Evolutionary conservation across 148 eudicot genomes (phyloP).

Genomic region (Pouteria glomerata): DNA sequence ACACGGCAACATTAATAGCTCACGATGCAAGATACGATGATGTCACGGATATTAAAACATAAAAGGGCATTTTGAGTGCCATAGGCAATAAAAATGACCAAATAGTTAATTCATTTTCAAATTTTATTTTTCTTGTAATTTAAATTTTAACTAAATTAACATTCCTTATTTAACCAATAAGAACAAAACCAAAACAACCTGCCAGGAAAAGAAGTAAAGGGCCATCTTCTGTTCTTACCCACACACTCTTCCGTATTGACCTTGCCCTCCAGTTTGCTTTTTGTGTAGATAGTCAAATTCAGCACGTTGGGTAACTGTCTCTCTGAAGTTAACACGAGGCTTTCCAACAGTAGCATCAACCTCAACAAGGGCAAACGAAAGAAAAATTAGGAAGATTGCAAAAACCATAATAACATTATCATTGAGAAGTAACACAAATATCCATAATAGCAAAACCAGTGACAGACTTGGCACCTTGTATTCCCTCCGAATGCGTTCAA

Average conservation of each 20-base stretch:
- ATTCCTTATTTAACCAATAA: background rate
- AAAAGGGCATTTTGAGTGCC: background rate
- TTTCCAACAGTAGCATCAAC: slow-evolving; percentile 91
- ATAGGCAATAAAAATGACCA: background rate
- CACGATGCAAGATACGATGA: no score
- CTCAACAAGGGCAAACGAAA: slow-evolving; percentile 29
- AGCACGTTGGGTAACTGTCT: slow-evolving; percentile 91
- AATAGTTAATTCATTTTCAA: background rate
- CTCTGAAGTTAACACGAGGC: slow-evolving; percentile 98
- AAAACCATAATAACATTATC: background rate
- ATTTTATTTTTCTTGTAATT: background rate
- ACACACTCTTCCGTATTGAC: slow-evolving; percentile 90
- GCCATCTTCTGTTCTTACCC: slow-evolving; percentile 47
- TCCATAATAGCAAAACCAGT: background rate
- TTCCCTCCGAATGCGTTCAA: slow-evolving; percentile 93
- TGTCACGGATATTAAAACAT: no score
- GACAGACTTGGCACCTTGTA: slow-evolving; percentile 56
- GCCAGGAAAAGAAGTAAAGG: background rate
- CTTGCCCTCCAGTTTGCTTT: slow-evolving; percentile 98
- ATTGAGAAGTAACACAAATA: background rate
- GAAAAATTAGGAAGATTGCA: background rate
- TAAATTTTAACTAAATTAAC: background rate
- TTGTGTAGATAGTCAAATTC: slow-evolving; percentile 94
- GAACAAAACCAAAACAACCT: background rate
- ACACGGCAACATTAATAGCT: background rate